Conservation (phyloP, 148 eudicot genomes). For the Chenopodium formosanum region DNA sequence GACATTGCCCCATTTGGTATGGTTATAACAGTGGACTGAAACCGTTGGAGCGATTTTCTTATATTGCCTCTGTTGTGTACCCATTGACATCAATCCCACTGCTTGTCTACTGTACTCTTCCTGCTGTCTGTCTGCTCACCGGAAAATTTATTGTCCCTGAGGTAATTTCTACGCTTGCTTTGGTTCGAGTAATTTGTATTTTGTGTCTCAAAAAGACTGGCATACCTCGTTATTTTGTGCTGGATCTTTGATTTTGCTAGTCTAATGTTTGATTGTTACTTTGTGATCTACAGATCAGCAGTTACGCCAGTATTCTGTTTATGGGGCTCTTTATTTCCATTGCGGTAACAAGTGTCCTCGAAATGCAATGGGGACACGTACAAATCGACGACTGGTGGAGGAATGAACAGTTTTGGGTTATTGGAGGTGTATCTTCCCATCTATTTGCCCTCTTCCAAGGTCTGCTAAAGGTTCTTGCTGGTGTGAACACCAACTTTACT, state of each 20-base stretch:
- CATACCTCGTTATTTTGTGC: background rate
- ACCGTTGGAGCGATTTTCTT: conserved; percentile 84
- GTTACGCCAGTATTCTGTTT: conserved; percentile 85
- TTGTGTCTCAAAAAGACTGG: background rate
- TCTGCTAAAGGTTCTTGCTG: conserved; percentile 91
- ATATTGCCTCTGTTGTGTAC: conserved; percentile 83
- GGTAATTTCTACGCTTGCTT: conserved; percentile 42
- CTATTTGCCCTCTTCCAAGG: conserved; percentile 94
- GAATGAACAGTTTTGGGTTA: conserved; percentile 99
- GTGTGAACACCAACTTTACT: conserved; percentile 90
- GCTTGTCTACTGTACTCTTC: conserved; percentile 82
- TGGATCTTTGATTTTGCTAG: background rate
- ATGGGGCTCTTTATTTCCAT: conserved; percentile 90
- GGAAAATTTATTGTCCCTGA: conserved; percentile 94
- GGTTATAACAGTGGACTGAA: conserved; percentile 87
- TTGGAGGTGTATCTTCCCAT: conserved; percentile 92
- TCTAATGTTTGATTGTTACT: conserved; percentile 12
- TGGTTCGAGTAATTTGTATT: background rate
- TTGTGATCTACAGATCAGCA: conserved; percentile 72
- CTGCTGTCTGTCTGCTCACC: conserved; percentile 88
- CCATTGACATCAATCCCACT: conserved; percentile 90
- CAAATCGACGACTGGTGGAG: conserved; percentile 98
- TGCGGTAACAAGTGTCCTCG: conserved; percentile 79
- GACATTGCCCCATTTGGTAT: conserved; percentile 95
- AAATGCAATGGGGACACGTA: conserved; percentile 98